Evolutionary conservation across 805 yeast species (phyloP), one percentile per base, ranked within the genome.

Genomic region (Kuraishia cidri): DNA sequence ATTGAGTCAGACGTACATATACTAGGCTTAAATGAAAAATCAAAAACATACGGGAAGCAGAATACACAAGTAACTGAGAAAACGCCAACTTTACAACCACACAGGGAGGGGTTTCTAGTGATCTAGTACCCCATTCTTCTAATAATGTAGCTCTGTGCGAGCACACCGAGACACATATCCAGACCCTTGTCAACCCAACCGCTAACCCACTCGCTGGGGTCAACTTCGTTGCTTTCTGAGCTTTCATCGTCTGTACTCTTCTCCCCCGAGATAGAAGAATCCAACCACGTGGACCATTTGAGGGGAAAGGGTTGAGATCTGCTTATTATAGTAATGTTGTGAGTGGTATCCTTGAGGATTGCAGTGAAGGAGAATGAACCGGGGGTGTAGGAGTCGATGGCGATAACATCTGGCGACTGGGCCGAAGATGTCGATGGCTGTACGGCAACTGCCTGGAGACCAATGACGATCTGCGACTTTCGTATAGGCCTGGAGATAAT

Each of bases 251-350:
- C 50, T 2, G 21, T 36, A 31, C 37, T 37, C 33, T 43, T 37
- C 20, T 44, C 42, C 26, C 40, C 38, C 3, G 46, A 41, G 22
- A 49, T 45, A n/a, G n/a, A n/a, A n/a, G n/a, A n/a, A 38, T 73
- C 78, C n/a, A 90, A 66, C 98, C 98, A 92, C n/a, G 72, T 62
- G 7, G 87, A 79, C 98, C 98, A 92, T 50, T 74, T 78, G 29
- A 72, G 52, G 8, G 98, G 97, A 64, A 86, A 81, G 5, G 95
- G 76, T 56, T 92, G 98, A 0, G 97, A 83, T 44, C 79, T 77
- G 32, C 85, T 78, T 19, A 75, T 67, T 29, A 85, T 69, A 6
- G 79, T 69, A 40, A 92, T 74, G 41, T 75, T 71, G 57, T 92
- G 90, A 24, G 81, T 76, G 27, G 76, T 72, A 50, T 92, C 98